phyloP scores from a whole-genome alignment of 1,284 basidiomycete species.

The Rhodotorula sp. region DNA sequence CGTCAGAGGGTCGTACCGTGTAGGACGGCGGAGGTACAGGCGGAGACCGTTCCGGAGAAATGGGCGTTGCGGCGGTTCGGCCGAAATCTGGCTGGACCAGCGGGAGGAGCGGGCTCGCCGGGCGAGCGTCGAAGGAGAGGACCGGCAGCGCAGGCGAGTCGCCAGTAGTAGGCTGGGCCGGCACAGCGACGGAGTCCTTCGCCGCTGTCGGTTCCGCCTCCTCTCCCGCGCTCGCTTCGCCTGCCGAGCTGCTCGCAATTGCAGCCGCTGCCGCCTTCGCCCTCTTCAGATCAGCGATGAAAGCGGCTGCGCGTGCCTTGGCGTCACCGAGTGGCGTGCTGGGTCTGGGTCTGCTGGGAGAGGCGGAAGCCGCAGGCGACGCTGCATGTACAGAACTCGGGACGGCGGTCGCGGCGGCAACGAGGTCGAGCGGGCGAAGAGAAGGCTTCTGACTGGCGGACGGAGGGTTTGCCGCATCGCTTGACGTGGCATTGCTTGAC shows the following conservation, averaged over 20 bases:
- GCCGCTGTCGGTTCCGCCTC: neutral
- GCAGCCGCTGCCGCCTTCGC: constrained; percentile 4
- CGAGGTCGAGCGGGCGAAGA: no score
- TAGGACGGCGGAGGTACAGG: neutral
- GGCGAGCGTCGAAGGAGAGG: neutral
- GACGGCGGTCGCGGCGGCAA: neutral
- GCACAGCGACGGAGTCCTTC: no score
- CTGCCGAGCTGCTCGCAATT: neutral
- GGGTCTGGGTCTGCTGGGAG: neutral
- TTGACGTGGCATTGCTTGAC: no score
- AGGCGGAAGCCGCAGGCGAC: no score
- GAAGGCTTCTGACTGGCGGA: no score
- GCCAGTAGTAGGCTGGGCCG: neutral
- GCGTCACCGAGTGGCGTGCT: constrained; percentile 15
- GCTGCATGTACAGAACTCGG: neutral
- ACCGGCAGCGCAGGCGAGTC: neutral
- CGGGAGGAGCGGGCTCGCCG: neutral
- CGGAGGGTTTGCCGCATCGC: no score
- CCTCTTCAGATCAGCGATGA: constrained; percentile 32
- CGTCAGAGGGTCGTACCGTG: neutral
- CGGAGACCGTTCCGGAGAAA: neutral
- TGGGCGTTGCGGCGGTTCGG: neutral
- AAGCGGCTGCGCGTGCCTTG: constrained; percentile 30
- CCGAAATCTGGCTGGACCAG: neutral
- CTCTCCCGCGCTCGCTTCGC: neutral